These are phyloP conservation scores for Mucor lusitanicus DNA, from an alignment of 371 early-diverging fungal species.

Conservation along the genomic window DNA sequence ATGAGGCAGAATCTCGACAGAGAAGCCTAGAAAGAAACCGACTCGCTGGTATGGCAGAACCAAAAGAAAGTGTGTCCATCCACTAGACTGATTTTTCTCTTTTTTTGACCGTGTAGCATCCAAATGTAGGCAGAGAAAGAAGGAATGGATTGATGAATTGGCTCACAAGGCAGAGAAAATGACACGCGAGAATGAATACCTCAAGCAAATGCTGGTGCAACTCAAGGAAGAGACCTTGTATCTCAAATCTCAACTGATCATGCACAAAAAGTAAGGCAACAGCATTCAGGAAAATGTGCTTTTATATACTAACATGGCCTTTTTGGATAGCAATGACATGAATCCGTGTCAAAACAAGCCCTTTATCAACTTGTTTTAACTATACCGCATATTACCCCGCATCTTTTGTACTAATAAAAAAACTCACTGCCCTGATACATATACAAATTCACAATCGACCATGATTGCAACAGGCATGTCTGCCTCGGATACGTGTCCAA, in stretches of 20 bases:
- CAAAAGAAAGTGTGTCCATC: background rate
- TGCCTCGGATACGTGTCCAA: background rate
- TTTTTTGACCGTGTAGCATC: background rate
- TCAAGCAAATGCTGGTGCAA: conserved; percentile 2
- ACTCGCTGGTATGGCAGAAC: conserved; percentile 1
- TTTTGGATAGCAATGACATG: background rate
- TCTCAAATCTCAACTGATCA: conserved; percentile 2
- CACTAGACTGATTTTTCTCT: background rate
- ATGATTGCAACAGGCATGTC: background rate
- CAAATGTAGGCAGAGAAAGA: conserved; percentile 20
- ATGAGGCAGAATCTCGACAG: background rate
- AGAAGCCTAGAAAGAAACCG: conserved; percentile 12
- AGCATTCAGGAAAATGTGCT: background rate
- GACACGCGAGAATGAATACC: conserved; percentile 10
- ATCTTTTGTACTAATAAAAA: background rate
- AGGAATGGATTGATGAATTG: conserved; percentile 16
- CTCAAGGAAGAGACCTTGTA: conserved; percentile 10
- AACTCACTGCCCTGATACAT: background rate
- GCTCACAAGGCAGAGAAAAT: conserved; percentile 9
- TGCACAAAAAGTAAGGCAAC: conserved; percentile 9
- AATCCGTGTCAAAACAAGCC: background rate
- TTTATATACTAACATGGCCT: background rate
- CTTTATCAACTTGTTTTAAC: background rate
- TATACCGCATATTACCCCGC: background rate
- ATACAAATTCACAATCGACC: too few species aligned